Percentiles rank a stretch among this genome's conserved stretches.
Conservation (phyloP, 169 alveolate genomes). For the Plasmodium vinckei region DNA sequence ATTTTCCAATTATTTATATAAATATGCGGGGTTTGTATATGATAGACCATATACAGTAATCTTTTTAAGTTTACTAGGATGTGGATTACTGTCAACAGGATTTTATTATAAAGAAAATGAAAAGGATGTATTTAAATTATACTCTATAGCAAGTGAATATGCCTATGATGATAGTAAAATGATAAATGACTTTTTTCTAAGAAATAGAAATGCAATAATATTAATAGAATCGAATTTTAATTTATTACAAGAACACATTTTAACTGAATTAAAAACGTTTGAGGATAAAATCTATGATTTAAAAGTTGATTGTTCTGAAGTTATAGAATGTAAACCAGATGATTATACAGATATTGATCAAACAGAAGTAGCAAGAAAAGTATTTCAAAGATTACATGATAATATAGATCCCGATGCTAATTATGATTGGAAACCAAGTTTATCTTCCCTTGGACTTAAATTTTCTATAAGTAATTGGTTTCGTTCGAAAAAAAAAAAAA, state of each 20-base stretch:
- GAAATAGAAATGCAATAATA: slow-evolving; percentile 43
- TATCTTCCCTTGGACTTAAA: neutral
- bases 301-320: slow-evolving; percentile 26
- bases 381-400: neutral
- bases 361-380: slow-evolving; percentile 34
- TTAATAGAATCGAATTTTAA: slow-evolving; percentile 48
- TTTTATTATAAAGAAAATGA: slow-evolving; percentile 55
- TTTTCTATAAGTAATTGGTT: slow-evolving; percentile 4
- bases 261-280: slow-evolving; percentile 34
- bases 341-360: neutral
- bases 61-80: slow-evolving; percentile 10
- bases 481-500: neutral
- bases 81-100: slow-evolving; percentile 14
- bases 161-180: slow-evolving; percentile 48
- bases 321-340: slow-evolving; percentile 17
- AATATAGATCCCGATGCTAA: slow-evolving; percentile 14
- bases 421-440: slow-evolving; percentile 40
- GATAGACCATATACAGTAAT: slow-evolving; percentile 50
- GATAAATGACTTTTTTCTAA: slow-evolving; percentile 39
- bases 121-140: slow-evolving; percentile 40
- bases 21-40: slow-evolving; percentile 64
- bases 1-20: slow-evolving; percentile 21
- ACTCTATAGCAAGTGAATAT: slow-evolving; percentile 33
- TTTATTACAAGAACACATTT: slow-evolving; percentile 20
- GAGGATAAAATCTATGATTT: slow-evolving; percentile 47